Conservation (phyloP, 805 yeast species). For the Lachancea fermentati region DNA sequence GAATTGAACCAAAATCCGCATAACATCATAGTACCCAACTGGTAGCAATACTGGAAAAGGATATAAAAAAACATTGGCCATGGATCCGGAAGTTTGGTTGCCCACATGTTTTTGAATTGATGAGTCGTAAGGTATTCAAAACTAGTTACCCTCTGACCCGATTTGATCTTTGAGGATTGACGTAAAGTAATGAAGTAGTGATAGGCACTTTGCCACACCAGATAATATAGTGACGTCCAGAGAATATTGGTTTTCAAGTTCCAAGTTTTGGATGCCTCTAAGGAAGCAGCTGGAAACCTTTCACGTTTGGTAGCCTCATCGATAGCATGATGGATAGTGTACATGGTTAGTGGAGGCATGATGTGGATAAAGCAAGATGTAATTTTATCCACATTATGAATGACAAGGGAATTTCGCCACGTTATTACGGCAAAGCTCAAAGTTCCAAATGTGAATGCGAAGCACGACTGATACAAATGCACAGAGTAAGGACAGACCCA, state of each 20-base stretch:
- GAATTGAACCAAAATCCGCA: constrained; percentile 85
- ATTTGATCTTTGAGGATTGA: constrained; percentile 70
- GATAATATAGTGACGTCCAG: constrained; percentile 75
- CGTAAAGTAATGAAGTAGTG: constrained; percentile 88
- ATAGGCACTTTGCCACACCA: constrained; percentile 84
- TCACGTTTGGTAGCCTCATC: constrained; percentile 41
- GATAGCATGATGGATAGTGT: constrained; percentile 79
- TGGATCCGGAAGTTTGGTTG: constrained; percentile 81
- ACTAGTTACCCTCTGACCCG: constrained; percentile 75
- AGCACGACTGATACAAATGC: constrained; percentile 72
- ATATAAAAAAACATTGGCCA: constrained; percentile 87
- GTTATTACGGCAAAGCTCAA: constrained; percentile 89
- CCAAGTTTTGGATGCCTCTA: constrained; percentile 54
- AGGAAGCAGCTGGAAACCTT: constrained; percentile 78
- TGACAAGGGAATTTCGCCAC: constrained; percentile 90
- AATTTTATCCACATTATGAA: constrained; percentile 87
- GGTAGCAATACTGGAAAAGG: constrained; percentile 80
- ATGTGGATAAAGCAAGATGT: constrained; percentile 89
- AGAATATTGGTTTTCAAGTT: constrained; percentile 47
- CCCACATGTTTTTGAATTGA: constrained; percentile 65
- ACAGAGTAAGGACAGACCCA: constrained; percentile 80
- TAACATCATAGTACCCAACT: constrained; percentile 76
- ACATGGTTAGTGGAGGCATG: constrained; percentile 83
- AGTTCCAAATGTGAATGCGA: constrained; percentile 84
- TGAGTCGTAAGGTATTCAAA: constrained; percentile 75